These are phyloP conservation scores for Gautieria morchelliformis DNA, from an alignment of 768 basidiomycete species.

Conservation along the genomic window DNA sequence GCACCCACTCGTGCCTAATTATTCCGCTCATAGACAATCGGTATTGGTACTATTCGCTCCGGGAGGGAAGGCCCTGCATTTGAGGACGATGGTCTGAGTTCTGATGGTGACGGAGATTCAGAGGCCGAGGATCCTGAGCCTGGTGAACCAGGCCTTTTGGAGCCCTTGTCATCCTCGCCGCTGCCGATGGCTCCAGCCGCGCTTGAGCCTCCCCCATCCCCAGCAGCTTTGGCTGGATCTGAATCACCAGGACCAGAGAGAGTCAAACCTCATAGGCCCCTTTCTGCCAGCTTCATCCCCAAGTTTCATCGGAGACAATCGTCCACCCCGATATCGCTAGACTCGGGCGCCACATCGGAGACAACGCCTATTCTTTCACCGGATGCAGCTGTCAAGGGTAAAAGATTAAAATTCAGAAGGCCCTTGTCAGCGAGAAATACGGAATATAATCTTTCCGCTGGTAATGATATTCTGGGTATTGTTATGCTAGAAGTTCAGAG, in stretches of 20 bases:
- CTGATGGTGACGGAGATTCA: slow-evolving; percentile 34
- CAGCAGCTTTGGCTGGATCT: slow-evolving; percentile 15
- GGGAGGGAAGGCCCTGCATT: slow-evolving; percentile 43
- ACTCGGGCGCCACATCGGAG: slow-evolving; percentile 13
- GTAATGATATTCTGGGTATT: slow-evolving; percentile 82
- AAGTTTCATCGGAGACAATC: slow-evolving; percentile 1
- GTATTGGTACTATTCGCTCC: slow-evolving; percentile 74
- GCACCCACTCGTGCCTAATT: neutral
- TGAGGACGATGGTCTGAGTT: slow-evolving; percentile 70
- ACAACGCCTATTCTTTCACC: neutral
- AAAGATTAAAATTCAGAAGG: slow-evolving; percentile 30
- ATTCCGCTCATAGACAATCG: slow-evolving; percentile 52
- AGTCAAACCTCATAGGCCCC: neutral
- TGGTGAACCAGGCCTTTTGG: neutral
- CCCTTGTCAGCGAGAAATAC: slow-evolving; percentile 30
- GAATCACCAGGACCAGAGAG: slow-evolving; percentile 16
- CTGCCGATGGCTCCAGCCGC: slow-evolving; percentile 10
- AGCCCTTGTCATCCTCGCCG: neutral
- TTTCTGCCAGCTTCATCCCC: neutral
- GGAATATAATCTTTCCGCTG: slow-evolving; percentile 51
- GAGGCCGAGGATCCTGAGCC: slow-evolving; percentile 21
- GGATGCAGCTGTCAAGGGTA: slow-evolving; percentile 10
- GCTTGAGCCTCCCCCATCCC: slow-evolving; percentile 16
- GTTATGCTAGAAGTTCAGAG: slow-evolving; percentile 88
- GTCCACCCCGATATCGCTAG: slow-evolving; percentile 14